Conservation (phyloP, 148 eudicot species). For the Nepenthes mirabilis region DNA sequence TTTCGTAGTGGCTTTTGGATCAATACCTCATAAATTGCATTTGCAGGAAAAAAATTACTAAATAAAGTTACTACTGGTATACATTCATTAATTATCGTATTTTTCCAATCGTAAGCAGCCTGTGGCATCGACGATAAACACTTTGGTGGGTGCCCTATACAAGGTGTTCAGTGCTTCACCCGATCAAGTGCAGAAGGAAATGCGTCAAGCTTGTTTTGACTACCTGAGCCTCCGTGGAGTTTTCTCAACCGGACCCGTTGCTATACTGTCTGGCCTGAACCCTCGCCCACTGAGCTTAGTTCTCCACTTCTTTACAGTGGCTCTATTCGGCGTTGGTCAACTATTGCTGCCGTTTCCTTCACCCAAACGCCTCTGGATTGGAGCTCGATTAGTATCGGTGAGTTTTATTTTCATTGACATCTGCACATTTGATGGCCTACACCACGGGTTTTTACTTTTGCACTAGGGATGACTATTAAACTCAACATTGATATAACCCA, state of each 20-base stretch:
- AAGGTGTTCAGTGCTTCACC: slow-evolving; percentile 71
- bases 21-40: neutral
- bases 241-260: slow-evolving; percentile 59
- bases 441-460: no score
- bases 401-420: slow-evolving; percentile 1
- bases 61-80: neutral
- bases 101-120: slow-evolving; percentile 34
- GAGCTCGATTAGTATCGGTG: slow-evolving; percentile 69
- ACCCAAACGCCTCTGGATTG: slow-evolving; percentile 70
- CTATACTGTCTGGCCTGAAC: slow-evolving; percentile 73
- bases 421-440: no score
- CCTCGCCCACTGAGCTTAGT: slow-evolving; percentile 81
- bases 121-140: slow-evolving; percentile 84
- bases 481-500: no score
- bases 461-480: no score
- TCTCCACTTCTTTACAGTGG: slow-evolving; percentile 85
- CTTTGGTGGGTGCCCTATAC: slow-evolving; percentile 78
- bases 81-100: neutral
- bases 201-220: slow-evolving; percentile 85
- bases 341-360: slow-evolving; percentile 73
- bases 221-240: slow-evolving; percentile 81
- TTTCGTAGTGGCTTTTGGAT: neutral
- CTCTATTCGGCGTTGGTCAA: slow-evolving; percentile 77
- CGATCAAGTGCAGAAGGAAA: slow-evolving; percentile 63
- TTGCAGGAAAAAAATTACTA: neutral